Conservation (phyloP, 106 monocot species). For the Cymbidium sinense region DNA sequence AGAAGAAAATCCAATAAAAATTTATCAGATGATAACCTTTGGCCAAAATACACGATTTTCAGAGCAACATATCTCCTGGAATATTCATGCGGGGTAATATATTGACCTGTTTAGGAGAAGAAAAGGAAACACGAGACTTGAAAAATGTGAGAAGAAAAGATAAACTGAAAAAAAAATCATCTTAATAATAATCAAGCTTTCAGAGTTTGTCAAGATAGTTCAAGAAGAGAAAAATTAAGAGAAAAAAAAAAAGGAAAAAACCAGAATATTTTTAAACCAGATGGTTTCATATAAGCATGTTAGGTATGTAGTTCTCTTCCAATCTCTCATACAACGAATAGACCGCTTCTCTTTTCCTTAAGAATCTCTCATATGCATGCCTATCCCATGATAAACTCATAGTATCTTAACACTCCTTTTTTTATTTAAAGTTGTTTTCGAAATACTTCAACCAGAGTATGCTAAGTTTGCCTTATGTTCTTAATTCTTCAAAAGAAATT, state of each 20-base stretch:
- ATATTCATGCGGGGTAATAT: slow-evolving; percentile 19
- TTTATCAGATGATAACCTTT: slow-evolving; percentile 31
- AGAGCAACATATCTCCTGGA: slow-evolving; percentile 52
- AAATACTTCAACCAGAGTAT: no score
- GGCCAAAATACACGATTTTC: slow-evolving; percentile 71
- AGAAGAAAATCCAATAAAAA: neutral
- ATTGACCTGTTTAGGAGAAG: neutral
- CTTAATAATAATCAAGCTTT: neutral
- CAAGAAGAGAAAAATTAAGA: no score
- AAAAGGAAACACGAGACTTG: neutral
- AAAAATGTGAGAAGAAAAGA: neutral
- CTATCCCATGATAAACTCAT: no score
- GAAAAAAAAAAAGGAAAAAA: neutral
- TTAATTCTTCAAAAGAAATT: no score
- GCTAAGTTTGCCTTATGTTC: no score
- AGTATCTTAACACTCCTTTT: no score
- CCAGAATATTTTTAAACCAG: neutral
- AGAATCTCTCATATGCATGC: no score
- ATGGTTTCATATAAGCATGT: neutral
- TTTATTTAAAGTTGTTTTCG: no score
- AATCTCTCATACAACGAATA: neutral
- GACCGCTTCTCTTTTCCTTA: no score
- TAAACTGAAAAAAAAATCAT: neutral
- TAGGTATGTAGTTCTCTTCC: neutral
- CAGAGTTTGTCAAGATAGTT: neutral